Percentiles rank a stretch among this genome's conserved stretches.
These are phyloP conservation scores for Mycena chlorophos DNA, from an alignment of 768 basidiomycete species.

Conservation along the genomic window DNA sequence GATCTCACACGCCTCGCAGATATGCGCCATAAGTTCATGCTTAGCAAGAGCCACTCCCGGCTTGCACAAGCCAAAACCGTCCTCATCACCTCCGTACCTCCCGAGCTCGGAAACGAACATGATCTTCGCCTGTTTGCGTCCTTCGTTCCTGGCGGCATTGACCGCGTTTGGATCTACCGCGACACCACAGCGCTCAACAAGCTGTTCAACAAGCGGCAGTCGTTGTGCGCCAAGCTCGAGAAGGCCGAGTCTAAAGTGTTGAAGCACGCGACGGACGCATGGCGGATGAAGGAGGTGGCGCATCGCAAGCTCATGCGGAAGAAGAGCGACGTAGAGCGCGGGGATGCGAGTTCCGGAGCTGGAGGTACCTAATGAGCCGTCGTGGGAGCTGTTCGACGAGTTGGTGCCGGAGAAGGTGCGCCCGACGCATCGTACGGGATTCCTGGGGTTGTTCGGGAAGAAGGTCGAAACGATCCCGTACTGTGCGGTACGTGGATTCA, in stretches of 20 bases:
- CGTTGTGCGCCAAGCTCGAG: conserved; percentile 56
- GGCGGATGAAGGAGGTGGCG: conserved; percentile 40
- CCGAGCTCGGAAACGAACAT: conserved; percentile 49
- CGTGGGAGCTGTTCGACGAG: conserved; percentile 44
- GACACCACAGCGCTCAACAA: conserved; percentile 47
- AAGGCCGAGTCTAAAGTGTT: conserved; percentile 53
- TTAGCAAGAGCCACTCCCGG: conserved; percentile 56
- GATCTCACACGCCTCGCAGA: conserved; percentile 19
- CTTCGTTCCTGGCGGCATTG: conserved; percentile 69
- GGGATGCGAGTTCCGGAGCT: conserved; percentile 15
- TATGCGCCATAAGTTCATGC: conserved; percentile 58
- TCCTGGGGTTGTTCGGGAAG: conserved; percentile 51
- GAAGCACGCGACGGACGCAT: conserved; percentile 38
- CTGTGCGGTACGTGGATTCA: conserved; percentile 44
- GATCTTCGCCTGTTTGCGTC: conserved; percentile 54
- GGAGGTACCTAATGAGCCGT: conserved; percentile 25
- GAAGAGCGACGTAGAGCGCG: conserved; percentile 31
- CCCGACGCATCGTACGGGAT: conserved; percentile 53
- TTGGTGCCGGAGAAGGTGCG: conserved; percentile 52
- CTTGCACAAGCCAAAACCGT: conserved; percentile 69
- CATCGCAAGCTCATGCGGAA: conserved; percentile 34
- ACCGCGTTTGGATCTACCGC: conserved; percentile 67
- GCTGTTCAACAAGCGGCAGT: conserved; percentile 44
- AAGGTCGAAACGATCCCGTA: conserved; percentile 71
- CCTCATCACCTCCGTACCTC: conserved; percentile 63